Percentiles rank a stretch among this genome's conserved stretches.
Conservation (phyloP, 176 grass and related monocot species). For the Guadua angustifolia region DNA sequence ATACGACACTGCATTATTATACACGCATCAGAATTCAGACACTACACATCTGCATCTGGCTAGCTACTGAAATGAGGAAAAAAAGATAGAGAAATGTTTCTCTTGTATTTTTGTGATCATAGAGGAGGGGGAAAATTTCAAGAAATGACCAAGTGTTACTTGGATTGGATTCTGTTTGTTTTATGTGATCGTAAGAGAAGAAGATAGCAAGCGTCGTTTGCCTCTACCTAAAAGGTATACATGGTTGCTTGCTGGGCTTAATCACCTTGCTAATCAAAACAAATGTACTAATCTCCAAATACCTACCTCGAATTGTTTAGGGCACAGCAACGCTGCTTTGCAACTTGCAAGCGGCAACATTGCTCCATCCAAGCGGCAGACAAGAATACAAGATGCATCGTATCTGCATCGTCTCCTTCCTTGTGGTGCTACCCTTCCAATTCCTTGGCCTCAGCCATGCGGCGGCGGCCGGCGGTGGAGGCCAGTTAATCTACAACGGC, state of each 20-base stretch:
- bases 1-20: background rate
- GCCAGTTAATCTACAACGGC: slow-evolving; percentile 34
- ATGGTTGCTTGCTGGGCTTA: background rate
- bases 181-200: background rate
- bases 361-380: background rate
- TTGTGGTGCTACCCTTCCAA: background rate
- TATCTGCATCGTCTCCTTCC: background rate
- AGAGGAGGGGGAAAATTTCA: background rate
- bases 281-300: background rate
- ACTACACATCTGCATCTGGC: background rate
- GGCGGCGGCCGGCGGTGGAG: background rate
- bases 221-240: slow-evolving; percentile 24
- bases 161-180: background rate
- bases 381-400: slow-evolving; percentile 4
- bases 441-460: slow-evolving; percentile 7
- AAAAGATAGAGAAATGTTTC: background rate
- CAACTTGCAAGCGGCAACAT: background rate
- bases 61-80: background rate
- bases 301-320: background rate
- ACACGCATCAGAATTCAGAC: background rate
- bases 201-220: background rate
- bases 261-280: slow-evolving; percentile 4
- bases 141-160: background rate
- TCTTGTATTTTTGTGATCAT: background rate
- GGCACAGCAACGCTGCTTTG: background rate